These are phyloP conservation scores for Candida sanyaensis DNA, from an alignment of 1,139 yeast genomes.

Conservation along the genomic window DNA sequence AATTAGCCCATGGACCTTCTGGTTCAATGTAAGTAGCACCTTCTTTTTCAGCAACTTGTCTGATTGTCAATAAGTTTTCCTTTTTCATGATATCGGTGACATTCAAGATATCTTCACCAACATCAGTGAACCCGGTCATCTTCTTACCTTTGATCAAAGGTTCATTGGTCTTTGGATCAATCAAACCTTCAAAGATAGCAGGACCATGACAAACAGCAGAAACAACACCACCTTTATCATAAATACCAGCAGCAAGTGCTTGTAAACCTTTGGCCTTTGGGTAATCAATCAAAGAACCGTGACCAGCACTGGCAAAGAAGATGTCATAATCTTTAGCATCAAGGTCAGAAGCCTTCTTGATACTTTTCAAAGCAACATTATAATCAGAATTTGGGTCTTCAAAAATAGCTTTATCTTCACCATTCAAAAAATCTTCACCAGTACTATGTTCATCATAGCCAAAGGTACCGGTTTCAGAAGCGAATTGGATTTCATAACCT, in stretches of 20 bases:
- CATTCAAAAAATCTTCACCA: constrained; percentile 37
- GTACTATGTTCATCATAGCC: constrained; percentile 59
- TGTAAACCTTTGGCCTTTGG: constrained; percentile 53
- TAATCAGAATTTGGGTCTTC: constrained; percentile 42
- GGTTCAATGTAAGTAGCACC: constrained; percentile 52
- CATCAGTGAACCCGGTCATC: constrained; percentile 62
- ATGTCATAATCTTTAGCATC: constrained; percentile 50
- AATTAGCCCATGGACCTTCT: constrained; percentile 54
- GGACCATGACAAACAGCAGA: constrained; percentile 74
- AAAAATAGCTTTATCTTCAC: constrained; percentile 40
- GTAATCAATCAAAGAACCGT: constrained; percentile 60
- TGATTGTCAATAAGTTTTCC: constrained; percentile 34
- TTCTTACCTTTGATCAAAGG: constrained; percentile 51
- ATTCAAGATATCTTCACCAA: constrained; percentile 48
- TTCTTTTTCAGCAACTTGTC: constrained; percentile 30
- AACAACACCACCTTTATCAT: constrained; percentile 53
- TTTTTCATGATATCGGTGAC: constrained; percentile 36
- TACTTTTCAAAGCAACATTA: constrained; percentile 29
- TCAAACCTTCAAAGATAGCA: constrained; percentile 49
- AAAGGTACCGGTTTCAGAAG: constrained; percentile 56
- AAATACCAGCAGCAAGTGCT: constrained; percentile 45
- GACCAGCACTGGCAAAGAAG: constrained; percentile 67
- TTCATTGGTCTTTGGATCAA: constrained; percentile 42
- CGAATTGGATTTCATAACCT: constrained; percentile 55
- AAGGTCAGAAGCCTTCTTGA: constrained; percentile 47